A percentile compares a stretch with the other conserved stretches of the same genome.
phyloP scores from a whole-genome alignment of 345 rosid genomes.

The Eucalyptus coolabah region DNA sequence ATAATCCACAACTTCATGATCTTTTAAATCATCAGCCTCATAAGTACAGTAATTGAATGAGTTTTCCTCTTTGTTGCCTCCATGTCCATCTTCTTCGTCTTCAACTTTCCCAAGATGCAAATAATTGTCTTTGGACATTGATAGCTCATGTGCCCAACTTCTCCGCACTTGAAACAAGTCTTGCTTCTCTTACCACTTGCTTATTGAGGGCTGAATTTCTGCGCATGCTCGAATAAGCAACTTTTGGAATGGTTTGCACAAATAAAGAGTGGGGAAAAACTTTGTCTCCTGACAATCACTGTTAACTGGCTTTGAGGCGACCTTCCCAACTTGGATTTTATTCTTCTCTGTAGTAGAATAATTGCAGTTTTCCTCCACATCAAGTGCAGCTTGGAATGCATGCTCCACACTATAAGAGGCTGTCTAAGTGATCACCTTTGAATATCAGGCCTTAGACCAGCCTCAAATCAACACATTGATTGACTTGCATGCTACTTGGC shows the following conservation, averaged over 20 bases:
- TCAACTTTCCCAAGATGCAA: not conserved
- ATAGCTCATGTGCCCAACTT: not conserved
- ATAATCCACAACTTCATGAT: not conserved
- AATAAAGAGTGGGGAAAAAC: not conserved
- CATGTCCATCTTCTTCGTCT: not conserved
- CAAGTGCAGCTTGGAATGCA: not conserved
- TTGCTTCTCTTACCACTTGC: not conserved
- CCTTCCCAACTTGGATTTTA: not conserved
- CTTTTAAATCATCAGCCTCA: not conserved
- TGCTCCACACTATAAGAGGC: not conserved
- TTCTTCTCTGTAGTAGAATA: not conserved
- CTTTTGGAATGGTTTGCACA: not conserved
- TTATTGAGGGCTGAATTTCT: not conserved
- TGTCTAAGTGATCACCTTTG: not conserved
- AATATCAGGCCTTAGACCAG: not conserved
- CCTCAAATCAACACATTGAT: not conserved
- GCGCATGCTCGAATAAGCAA: not conserved
- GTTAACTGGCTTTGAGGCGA: not conserved
- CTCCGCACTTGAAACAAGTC: not conserved
- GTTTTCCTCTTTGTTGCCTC: not conserved
- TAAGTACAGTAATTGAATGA: not conserved
- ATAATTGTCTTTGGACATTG: not conserved
- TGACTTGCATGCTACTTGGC: not conserved
- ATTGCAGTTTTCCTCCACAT: not conserved
- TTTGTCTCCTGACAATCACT: not conserved